Percentiles rank a stretch among this genome's conserved stretches.
phyloP scores from a whole-genome alignment of 2,329 filamentous ascomycete genomes.

The Xylariaceae sp. region DNA sequence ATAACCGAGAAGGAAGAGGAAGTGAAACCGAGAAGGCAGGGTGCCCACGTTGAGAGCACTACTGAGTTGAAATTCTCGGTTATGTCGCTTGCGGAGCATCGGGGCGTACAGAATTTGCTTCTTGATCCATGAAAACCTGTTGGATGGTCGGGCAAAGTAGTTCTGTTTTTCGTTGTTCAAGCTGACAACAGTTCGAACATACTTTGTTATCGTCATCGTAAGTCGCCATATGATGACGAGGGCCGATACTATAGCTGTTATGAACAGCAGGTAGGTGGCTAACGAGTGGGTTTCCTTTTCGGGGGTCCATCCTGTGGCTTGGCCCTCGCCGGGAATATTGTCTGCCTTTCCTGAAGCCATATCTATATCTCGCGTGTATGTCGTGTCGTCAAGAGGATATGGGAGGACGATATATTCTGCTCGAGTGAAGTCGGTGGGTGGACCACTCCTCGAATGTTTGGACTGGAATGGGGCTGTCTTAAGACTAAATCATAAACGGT shows the following conservation, averaged over 20 bases:
- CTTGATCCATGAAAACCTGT: conserved; percentile 56
- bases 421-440: neutral
- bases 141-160: conserved; percentile 63
- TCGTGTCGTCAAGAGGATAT: neutral
- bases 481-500: conserved; percentile 10
- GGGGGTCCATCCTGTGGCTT: conserved; percentile 33
- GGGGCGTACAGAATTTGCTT: conserved; percentile 65
- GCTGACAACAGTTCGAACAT: conserved; percentile 68
- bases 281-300: conserved; percentile 49
- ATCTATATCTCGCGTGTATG: conserved; percentile 5
- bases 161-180: conserved; percentile 73
- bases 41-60: conserved; percentile 67
- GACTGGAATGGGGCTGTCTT: conserved; percentile 10
- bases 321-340: conserved; percentile 22
- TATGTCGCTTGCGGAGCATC: conserved; percentile 69
- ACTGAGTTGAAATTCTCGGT: conserved; percentile 65
- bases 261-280: conserved; percentile 55
- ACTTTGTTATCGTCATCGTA: conserved; percentile 54
- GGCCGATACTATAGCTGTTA: conserved; percentile 58
- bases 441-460: conserved; percentile 1
- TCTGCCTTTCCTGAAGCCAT: conserved; percentile 16
- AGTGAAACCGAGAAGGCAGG: conserved; percentile 72
- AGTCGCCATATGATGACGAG: conserved; percentile 64
- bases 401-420: neutral
- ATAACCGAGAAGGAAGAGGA: conserved; percentile 62